Evolutionary conservation across 2,329 filamentous ascomycete genomes (phyloP).

Genomic region (Daldinia sp.): DNA sequence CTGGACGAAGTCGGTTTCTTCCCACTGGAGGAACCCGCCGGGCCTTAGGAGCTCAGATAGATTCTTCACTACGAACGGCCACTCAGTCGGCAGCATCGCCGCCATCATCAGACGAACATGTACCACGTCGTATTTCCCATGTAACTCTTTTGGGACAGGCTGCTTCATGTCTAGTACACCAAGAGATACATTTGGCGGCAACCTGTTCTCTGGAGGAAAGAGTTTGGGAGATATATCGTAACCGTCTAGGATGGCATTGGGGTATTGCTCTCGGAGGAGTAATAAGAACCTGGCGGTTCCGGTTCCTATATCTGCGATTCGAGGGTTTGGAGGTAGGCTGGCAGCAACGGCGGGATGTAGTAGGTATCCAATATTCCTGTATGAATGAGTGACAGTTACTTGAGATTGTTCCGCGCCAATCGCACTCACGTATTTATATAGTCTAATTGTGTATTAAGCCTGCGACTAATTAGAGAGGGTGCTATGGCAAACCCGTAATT

Average conservation of each 20-base stretch:
- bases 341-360: neutral
- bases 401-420: neutral
- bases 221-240: neutral
- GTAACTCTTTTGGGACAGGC: neutral
- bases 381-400: neutral
- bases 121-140: neutral
- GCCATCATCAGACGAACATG: neutral
- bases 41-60: neutral
- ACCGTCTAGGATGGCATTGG: neutral
- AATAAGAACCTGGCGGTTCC: neutral
- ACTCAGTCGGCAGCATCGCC: neutral
- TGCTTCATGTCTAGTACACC: neutral
- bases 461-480: neutral
- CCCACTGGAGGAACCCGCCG: neutral
- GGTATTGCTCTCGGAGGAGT: neutral
- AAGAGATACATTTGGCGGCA: neutral
- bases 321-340: neutral
- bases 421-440: neutral
- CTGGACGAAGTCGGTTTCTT: neutral
- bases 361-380: constrained; percentile 12
- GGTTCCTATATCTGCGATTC: constrained; percentile 10
- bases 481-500: neutral
- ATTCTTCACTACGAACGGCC: neutral
- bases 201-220: neutral
- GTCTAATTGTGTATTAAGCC: neutral